Evolutionary conservation across 108 stramenopile genomes (phyloP).

Genomic region (Hondaea fermentalgiana): DNA sequence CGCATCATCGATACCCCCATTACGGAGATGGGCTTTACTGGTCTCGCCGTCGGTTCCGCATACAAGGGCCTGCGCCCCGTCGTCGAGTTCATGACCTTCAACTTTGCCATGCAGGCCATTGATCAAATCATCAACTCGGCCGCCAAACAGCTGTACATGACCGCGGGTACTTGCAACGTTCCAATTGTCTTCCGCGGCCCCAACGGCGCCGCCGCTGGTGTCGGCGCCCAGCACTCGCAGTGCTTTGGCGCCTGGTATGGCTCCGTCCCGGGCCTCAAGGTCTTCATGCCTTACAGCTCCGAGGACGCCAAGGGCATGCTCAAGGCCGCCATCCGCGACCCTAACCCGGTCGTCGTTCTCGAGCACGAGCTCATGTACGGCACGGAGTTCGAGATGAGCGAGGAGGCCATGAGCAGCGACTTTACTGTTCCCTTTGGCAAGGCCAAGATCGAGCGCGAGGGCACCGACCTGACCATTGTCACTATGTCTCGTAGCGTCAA

Average conservation of each 20-base stretch:
- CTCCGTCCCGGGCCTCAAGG: constrained; percentile 80
- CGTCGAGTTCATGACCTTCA: constrained; percentile 99
- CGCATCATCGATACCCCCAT: constrained; percentile 99
- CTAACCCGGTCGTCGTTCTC: constrained; percentile 92
- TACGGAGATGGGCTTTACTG: constrained; percentile 97
- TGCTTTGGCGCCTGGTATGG: constrained; percentile 97
- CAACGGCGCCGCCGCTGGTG: constrained; percentile 93
- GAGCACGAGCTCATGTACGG: constrained; percentile 99
- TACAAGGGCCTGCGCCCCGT: constrained; percentile 86
- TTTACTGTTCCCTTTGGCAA: constrained; percentile 36
- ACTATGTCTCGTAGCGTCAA: constrained; percentile 85
- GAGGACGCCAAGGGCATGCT: constrained; percentile 97
- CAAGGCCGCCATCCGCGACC: constrained; percentile 97
- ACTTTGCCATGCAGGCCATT: constrained; percentile 98
- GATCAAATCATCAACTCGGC: constrained; percentile 95
- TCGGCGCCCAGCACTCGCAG: constrained; percentile 97
- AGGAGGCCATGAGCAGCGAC: constrained; percentile 55
- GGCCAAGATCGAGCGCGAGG: constrained; percentile 60
- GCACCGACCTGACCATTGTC: constrained; percentile 89
- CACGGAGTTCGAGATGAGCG: constrained; percentile 80
- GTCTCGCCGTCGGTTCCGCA: constrained; percentile 85
- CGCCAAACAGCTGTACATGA: constrained; percentile 96
- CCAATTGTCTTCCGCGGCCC: constrained; percentile 98
- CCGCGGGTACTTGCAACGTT: constrained; percentile 79
- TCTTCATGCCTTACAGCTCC: constrained; percentile 82